Evolutionary conservation across 352 stramenopile species (phyloP).

Genomic region (Phytophthora macrochlamydospora): DNA sequence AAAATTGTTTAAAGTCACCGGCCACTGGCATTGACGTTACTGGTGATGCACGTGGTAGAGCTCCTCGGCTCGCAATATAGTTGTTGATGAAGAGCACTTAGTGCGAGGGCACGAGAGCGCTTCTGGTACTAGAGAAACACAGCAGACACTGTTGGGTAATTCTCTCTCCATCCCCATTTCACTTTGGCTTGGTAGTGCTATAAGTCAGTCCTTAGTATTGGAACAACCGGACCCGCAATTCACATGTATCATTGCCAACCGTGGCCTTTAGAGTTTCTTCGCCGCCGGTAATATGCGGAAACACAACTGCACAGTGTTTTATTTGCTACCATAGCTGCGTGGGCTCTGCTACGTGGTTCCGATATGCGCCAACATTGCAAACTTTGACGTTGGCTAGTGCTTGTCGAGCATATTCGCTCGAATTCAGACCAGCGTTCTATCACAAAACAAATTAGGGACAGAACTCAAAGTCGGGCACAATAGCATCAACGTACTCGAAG

Average conservation of each 20-base stretch:
- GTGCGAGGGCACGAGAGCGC: slow-evolving; percentile 28
- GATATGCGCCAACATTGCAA: slow-evolving; percentile 71
- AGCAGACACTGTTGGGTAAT: slow-evolving; percentile 34
- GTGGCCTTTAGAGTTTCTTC: no score
- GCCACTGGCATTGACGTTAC: no score
- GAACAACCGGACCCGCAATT: no score
- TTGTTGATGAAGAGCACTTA: slow-evolving; percentile 44
- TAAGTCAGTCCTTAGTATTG: no score
- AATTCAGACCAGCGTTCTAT: slow-evolving; percentile 68
- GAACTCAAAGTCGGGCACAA: background rate
- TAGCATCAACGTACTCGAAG: slow-evolving; percentile 46
- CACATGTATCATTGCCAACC: no score
- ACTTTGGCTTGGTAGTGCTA: background rate
- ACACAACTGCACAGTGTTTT: background rate
- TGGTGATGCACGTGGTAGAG: no score
- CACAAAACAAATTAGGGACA: background rate
- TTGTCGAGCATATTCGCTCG: slow-evolving; percentile 67
- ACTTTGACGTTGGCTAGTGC: slow-evolving; percentile 74
- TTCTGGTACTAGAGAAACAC: slow-evolving; percentile 77
- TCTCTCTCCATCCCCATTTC: slow-evolving; percentile 51
- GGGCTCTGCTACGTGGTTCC: slow-evolving; percentile 55
- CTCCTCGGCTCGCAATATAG: slow-evolving; percentile 7
- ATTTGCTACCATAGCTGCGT: slow-evolving; percentile 68
- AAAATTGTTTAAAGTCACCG: no score
- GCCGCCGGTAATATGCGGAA: no score